Evolutionary conservation across 1,284 basidiomycete genomes (phyloP), one percentile per base, ranked within the genome.

Genomic region (Moesziomyces globuligerus): DNA sequence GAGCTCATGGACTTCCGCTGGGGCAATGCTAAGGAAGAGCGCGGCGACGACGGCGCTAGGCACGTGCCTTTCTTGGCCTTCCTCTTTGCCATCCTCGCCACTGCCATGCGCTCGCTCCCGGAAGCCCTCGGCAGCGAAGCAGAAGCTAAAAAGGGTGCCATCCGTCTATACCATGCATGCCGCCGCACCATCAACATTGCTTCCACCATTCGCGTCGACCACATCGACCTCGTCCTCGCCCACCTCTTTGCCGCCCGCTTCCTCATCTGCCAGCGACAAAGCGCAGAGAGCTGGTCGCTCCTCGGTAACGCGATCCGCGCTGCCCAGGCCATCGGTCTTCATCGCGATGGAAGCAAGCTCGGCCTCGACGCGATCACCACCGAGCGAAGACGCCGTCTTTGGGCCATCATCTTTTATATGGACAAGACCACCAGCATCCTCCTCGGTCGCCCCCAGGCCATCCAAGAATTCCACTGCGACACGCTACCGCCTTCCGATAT

Each of bases 241-340:
- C 74, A 79, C 25, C 54, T 79, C 18, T 73, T 78, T 26, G 75
- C 81, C 92, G 92, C 93, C 21, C 89, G 94, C 50, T 96, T 95
- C 83, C 86, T 96, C 50, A 93, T 93, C 3, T 90, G 94, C 76
- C 90, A 92, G 78, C 88, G 92, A 38, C 88, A 91, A 51, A 91
- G 92, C 72, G 92, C 91, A 5, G 94, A 96, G 84, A 94, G 92
- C 78, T 97, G 94, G 93, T 93, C 91, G 79, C 91, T 94, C 77
- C 86, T 97, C 11, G 94, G 94, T 44, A 93, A 92, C 1, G 93
- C 93, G 37, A 89, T 97, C 18, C 86, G 94, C 50, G 96, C 93
- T 15, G 94, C 94, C 11, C 94, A 96, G 80, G 94, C 94, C 1
- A 88, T 97, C 37, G 94, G 94, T 17, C 84, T 97, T 32, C 94